phyloP scores from a whole-genome alignment of 2,329 filamentous ascomycete genomes.

The Ampelomyces quisqualis region DNA sequence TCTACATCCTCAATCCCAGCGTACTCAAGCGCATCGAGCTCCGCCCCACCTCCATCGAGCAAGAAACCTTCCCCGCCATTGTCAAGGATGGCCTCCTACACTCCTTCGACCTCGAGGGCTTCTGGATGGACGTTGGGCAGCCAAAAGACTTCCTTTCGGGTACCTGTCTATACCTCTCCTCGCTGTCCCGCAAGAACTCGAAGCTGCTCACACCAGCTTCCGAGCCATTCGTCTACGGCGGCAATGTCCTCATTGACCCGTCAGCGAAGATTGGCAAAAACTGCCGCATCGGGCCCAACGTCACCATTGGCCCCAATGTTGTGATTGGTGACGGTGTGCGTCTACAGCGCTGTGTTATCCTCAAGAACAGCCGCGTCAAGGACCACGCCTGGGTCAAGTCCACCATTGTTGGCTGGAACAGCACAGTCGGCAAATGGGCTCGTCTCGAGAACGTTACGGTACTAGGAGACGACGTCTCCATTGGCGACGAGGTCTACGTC shows the following conservation, averaged over 20 bases:
- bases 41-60: slow-evolving; percentile 94
- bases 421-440: slow-evolving; percentile 91
- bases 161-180: slow-evolving; percentile 94
- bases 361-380: slow-evolving; percentile 90
- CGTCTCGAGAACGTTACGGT: slow-evolving; percentile 98
- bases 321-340: slow-evolving; percentile 91
- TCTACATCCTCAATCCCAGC: slow-evolving; percentile 95
- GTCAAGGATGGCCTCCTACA: slow-evolving; percentile 86
- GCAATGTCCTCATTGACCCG: slow-evolving; percentile 93
- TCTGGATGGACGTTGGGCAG: slow-evolving; percentile 99
- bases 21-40: slow-evolving; percentile 91
- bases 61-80: slow-evolving; percentile 97
- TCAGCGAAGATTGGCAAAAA: slow-evolving; percentile 96
- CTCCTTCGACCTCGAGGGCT: slow-evolving; percentile 94
- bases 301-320: slow-evolving; percentile 91
- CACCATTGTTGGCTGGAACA: slow-evolving; percentile 98
- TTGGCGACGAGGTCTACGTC: slow-evolving; percentile 97
- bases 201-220: slow-evolving; percentile 74
- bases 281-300: slow-evolving; percentile 96
- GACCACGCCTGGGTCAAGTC: slow-evolving; percentile 99
- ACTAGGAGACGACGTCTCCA: slow-evolving; percentile 93
- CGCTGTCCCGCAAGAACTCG: slow-evolving; percentile 83
- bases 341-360: slow-evolving; percentile 86
- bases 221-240: slow-evolving; percentile 82
- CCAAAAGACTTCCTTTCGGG: slow-evolving; percentile 97